These are phyloP conservation scores for Carpinus fangiana DNA, from an alignment of 306 rosid genomes.

Conservation along the genomic window DNA sequence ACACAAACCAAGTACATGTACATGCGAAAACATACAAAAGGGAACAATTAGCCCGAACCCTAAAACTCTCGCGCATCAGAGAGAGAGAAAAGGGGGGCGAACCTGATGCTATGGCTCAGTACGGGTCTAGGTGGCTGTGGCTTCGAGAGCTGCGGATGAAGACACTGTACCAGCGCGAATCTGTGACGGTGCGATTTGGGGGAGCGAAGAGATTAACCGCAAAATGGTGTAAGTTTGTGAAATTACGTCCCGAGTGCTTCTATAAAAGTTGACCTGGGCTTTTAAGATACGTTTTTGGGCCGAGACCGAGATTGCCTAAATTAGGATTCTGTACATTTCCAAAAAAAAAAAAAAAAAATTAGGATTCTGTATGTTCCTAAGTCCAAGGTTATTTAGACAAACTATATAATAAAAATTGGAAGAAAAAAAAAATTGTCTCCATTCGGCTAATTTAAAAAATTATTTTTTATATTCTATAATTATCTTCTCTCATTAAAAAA, in stretches of 20 bases:
- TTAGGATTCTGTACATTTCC: no score
- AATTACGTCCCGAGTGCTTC: background rate
- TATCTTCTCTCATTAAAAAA: no score
- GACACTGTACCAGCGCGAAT: background rate
- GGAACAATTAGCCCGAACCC: background rate
- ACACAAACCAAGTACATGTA: background rate
- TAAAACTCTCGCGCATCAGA: background rate
- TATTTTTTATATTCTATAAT: no score
- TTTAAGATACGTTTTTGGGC: no score
- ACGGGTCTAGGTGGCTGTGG: background rate
- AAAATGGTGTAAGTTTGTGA: background rate
- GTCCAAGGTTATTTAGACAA: no score
- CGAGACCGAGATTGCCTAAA: no score
- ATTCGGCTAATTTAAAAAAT: no score
- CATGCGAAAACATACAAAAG: background rate
- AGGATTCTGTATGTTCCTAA: no score
- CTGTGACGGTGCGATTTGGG: background rate
- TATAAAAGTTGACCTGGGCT: no score
- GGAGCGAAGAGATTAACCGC: background rate
- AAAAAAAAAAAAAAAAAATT: no score
- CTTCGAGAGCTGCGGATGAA: background rate
- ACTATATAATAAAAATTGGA: no score
- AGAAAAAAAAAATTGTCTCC: no score
- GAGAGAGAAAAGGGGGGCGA: background rate
- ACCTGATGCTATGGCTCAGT: conserved; percentile 1